Evolutionary conservation across 768 basidiomycete species (phyloP).

Genomic region (Kwoniella europaea): DNA sequence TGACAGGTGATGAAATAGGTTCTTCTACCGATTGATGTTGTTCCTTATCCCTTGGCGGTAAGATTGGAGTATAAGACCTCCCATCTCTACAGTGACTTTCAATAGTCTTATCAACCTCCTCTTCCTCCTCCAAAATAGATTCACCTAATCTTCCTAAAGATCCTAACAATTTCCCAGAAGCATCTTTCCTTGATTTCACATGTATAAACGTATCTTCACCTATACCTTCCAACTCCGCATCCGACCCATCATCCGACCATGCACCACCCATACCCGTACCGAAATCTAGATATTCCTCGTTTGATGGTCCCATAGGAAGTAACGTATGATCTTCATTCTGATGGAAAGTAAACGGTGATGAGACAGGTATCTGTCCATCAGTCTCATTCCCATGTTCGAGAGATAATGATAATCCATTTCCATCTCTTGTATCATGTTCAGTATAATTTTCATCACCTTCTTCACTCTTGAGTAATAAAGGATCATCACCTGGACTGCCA

Average conservation of each 20-base stretch:
- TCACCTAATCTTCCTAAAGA: neutral
- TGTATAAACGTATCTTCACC: constrained; percentile 28
- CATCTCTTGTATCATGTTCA: constrained; percentile 1
- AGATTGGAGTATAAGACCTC: neutral
- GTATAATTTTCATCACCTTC: neutral
- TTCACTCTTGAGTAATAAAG: constrained; percentile 19
- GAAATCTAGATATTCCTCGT: neutral
- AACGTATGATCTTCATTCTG: constrained; percentile 15
- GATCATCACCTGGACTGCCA: constrained; percentile 34
- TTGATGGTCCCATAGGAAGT: neutral
- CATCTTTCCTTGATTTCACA: constrained; percentile 1
- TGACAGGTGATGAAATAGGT: neutral
- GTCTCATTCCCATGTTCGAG: neutral
- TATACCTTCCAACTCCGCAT: constrained; percentile 15
- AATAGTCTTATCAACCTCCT: neutral
- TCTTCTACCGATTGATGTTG: neutral
- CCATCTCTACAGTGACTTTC: neutral
- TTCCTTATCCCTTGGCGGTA: neutral
- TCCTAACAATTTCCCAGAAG: neutral
- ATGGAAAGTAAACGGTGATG: constrained; percentile 12
- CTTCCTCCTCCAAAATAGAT: constrained; percentile 15
- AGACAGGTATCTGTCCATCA: neutral
- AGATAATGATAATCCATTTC: constrained; percentile 5
- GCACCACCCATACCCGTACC: constrained; percentile 1
- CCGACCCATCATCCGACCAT: constrained; percentile 29